phyloP scores from a whole-genome alignment of 2,329 filamentous ascomycete species.

The Alternaria conjuncta region DNA sequence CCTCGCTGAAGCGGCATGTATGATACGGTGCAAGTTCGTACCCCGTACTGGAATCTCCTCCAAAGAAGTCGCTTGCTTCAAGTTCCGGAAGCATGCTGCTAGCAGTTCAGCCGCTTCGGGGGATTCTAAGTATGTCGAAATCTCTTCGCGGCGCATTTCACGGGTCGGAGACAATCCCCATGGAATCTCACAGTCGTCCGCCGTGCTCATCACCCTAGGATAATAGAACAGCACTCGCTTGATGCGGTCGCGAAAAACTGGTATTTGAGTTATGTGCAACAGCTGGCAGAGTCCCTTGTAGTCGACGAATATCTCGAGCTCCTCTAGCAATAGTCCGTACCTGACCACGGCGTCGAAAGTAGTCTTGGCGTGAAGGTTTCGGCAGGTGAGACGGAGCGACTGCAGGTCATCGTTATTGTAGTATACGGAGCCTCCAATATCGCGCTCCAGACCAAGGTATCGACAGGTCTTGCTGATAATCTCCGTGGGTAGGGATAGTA shows the following conservation, averaged over 20 bases:
- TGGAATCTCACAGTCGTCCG: background rate
- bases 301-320: background rate
- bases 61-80: background rate
- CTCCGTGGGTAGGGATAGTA: background rate
- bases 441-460: background rate
- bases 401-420: background rate
- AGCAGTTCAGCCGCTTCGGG: background rate
- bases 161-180: background rate
- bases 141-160: background rate
- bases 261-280: background rate
- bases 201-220: background rate
- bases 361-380: background rate
- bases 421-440: background rate
- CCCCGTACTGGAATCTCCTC: background rate
- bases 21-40: background rate
- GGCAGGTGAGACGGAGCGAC: background rate
- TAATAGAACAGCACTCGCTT: background rate
- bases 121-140: background rate
- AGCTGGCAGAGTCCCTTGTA: background rate
- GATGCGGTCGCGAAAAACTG: background rate
- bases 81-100: background rate
- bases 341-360: background rate
- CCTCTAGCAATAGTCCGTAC: background rate
- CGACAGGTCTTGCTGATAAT: background rate
- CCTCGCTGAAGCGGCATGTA: background rate